Evolutionary conservation across 306 rosid species (phyloP), one percentile per base, ranked within the genome.

Genomic region (Dryas drummondii): DNA sequence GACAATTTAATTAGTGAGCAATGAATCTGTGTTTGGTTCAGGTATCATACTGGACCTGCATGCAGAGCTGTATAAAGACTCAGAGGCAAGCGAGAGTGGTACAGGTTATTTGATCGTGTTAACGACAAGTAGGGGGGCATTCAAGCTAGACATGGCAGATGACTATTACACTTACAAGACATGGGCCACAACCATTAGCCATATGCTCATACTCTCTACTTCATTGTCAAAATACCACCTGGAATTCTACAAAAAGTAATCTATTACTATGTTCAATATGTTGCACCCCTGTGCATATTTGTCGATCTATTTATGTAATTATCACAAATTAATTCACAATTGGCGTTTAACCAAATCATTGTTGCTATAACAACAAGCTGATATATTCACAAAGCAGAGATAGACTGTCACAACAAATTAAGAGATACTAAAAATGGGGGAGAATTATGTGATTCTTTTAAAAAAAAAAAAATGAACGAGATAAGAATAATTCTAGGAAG

Each of bases 131-230:
- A 82, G 81, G 78, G 99, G 99, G 4, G 65, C 70, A 7, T 90
- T 92, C 92, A 92, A 96, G 87, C 83, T 96, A 53, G 99, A 92
- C 83, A 88, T 96, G 97, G 93, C 69, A 1, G 89, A 84, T 76
- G 91, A 92, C 82, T 81, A 76, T 74, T 86, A 81, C 12, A 88
- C 86, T 19, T 90, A 92, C 82, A 90, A 84, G 73, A 87, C 89
- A 66, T 92, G 97, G 97, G 83, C 91, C 54, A 75, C 84, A 0
- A 80, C 98, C 63, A 87, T 96, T 74, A 90, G 84, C 68, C 98
- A 91, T 45, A 86, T 90, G 97, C 86, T 96, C 4, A 72, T 74
- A 78, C 83, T 92, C 49, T 86, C 97, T 40, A 67, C 90, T 87
- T 85, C 98, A 46, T 80, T 90, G 60, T 82, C 88, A 9, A 90